Base-by-base conservation (phyloP, 208 protist genomes). In the Leishmania guyanensis region DNA sequence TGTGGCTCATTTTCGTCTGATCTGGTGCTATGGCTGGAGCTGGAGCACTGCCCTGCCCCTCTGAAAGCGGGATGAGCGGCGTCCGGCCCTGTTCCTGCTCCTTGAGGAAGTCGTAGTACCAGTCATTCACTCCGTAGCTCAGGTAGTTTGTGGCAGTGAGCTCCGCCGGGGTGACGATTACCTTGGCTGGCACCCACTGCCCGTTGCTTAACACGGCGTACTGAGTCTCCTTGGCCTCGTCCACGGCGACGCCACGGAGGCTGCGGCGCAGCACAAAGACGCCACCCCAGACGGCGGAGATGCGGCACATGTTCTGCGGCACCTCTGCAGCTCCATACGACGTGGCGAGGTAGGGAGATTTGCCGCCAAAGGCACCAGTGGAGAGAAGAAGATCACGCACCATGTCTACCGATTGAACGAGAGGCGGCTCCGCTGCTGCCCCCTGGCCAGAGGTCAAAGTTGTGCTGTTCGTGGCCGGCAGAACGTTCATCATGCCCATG, bases 261-360 rank as follows among this genome's bases (percentile, higher is more conserved):
- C 87, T 91, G 75, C 91, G 88, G 33, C 89, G 88, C 29, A 99
- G 88, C 29, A 98, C 85, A 77, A 94, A 97, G 43, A 84, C 79
- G 56, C 84, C 94, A n/a, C 91, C 90, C 85, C 90, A 97, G 39
- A 99, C 95, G 16, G 96, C 96, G 22, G 91, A 81, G 20, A 92
- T 83, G 62, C 97, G 91, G 79, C 94, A 98, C 88, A 98, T 89
- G 76, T 82, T 93, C 85, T 98, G 97, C 48, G 89, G 62, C 39
- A 98, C 69, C 86, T 99, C 97, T 12, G 85, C 78, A 0, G 84
- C 82, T 16, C 97, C 97, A 81, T 98, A 98, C 29, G 85, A 73
- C 0, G 94, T 87, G 43, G 89, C 76, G 1, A 99, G 78, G 74
- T 96, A 98, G 0, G 96, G 91, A 4, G 94, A 97, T 50, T 48